Conservation (phyloP, 2,329 filamentous ascomycete species). For the Colletotrichum sp. region DNA sequence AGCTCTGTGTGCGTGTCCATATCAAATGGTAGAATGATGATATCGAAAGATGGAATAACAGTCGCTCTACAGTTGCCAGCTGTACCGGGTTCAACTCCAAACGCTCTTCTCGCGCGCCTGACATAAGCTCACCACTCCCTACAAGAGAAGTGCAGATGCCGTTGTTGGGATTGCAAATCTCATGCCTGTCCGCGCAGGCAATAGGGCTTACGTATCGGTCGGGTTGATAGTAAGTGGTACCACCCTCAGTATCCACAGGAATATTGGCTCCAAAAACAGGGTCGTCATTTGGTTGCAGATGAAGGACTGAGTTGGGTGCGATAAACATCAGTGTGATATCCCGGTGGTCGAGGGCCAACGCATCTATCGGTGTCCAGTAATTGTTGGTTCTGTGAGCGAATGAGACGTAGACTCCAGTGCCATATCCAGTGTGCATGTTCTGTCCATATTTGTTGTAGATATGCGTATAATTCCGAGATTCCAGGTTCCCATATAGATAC, state of each 20-base stretch:
- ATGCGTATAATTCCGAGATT: background rate
- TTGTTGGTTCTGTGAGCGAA: background rate
- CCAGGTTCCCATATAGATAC: background rate
- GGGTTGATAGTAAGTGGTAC: background rate
- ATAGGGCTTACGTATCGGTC: background rate
- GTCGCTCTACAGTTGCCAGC: background rate
- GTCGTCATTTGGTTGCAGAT: background rate
- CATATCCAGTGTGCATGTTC: background rate
- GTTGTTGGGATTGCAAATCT: conserved; percentile 8
- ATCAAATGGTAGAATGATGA: background rate
- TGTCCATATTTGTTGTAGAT: background rate
- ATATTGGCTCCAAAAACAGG: background rate
- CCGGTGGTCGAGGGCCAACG: background rate
- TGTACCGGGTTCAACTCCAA: background rate
- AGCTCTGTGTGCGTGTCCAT: background rate
- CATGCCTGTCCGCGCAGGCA: background rate
- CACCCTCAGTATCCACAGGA: background rate
- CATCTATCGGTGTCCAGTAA: background rate
- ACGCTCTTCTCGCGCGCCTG: background rate
- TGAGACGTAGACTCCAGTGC: background rate
- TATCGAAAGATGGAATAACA: background rate
- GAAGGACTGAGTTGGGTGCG: background rate
- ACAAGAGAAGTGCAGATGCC: background rate
- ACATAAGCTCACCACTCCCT: background rate
- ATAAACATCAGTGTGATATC: conserved; percentile 3